Evolutionary conservation across 306 rosid species (phyloP), one percentile per base, ranked within the genome.

Genomic region (Lathyrus tuberosus): DNA sequence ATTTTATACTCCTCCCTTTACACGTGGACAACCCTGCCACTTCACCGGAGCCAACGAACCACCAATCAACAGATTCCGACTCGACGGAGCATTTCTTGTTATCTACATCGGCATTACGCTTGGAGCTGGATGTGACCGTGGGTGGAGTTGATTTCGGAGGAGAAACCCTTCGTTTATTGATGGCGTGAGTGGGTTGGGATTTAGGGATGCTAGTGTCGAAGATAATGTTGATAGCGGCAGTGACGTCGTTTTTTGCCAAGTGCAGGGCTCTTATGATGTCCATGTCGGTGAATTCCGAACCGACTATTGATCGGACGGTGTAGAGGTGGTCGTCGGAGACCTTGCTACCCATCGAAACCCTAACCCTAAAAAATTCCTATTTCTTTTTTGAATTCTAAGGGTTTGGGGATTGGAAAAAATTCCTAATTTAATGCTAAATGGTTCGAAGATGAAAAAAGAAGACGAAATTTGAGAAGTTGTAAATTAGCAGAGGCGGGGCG

Each of bases 241-340:
- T 90, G 82, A 82, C 84, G 81, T 93, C 96, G 78, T 90, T 88
- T 58, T 90, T 86, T 63, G 96, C 94, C 91, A 90, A 54, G 81
- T 93, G 97, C 0, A 93, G 84, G 51, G 98, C 97, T 85, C 98
- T 85, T 82, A 88, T 80, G 43, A 90, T 79, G 62, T 93, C 98
- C 98, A 88, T 93, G 54, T 93, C 93, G 44, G 89, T 69, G 79
- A 82, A 90, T 46, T 83, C 94, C 15, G 86, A 68, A 51, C 91
- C 95, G 15, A 93, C 89, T 37, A 90, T 78, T 72, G 97, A 83
- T 51, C 91, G 85, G 68, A 93, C 86, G 71, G 96, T 88, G 78
- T 91, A 78, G n/a, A 88, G 52, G 1, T 85, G 84, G 53, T 87
- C 84, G 28, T 88, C 97, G 15, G 84, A 74, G 8, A 86, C 74